phyloP scores from a whole-genome alignment of 139 green algal species.

The Haematococcus lacustris region DNA sequence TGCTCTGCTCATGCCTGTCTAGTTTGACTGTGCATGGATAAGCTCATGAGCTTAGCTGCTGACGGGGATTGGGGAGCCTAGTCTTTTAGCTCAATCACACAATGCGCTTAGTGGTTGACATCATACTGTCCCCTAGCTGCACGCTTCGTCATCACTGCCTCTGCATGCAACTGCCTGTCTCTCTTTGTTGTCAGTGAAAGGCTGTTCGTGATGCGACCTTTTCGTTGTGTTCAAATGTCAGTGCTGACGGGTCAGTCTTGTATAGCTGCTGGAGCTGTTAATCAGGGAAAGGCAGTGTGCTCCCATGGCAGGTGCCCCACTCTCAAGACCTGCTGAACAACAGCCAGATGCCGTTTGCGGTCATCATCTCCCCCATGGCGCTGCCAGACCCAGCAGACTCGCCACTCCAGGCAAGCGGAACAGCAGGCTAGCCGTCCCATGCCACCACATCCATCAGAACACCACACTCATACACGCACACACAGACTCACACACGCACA shows the following conservation, averaged over 20 bases:
- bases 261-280: too few relatives aligned
- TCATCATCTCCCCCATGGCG: slow-evolving; percentile 79
- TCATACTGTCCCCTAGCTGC: too few relatives aligned
- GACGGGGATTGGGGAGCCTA: not conserved
- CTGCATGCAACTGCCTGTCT: not conserved
- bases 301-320: slow-evolving; percentile 44
- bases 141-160: too few relatives aligned
- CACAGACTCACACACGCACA: too few relatives aligned
- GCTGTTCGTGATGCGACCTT: not conserved
- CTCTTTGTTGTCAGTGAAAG: too few relatives aligned
- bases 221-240: not conserved
- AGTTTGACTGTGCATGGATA: not conserved
- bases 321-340: slow-evolving; percentile 66
- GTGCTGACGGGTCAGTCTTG: not conserved
- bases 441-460: too few relatives aligned
- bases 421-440: too few relatives aligned
- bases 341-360: slow-evolving; percentile 70
- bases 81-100: not conserved
- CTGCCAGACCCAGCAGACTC: slow-evolving; percentile 66
- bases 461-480: too few relatives aligned
- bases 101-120: too few relatives aligned
- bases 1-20: not conserved
- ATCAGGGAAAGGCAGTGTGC: slow-evolving; percentile 16
- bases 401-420: slow-evolving; percentile 54
- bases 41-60: not conserved